phyloP scores from a whole-genome alignment of 352 stramenopile genomes.

The Globisporangium okanoganense region DNA sequence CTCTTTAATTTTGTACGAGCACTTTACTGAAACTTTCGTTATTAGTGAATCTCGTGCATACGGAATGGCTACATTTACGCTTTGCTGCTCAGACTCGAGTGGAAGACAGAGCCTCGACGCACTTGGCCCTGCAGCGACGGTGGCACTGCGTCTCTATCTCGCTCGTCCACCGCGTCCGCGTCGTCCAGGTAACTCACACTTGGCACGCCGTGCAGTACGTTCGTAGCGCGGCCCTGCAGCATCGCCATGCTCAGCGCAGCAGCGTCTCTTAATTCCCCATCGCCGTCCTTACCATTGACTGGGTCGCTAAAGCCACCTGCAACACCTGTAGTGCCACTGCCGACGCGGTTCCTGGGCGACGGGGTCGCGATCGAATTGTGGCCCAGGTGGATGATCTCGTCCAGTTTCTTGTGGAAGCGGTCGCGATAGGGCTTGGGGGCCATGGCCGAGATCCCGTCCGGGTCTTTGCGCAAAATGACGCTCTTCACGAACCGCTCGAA shows the following conservation, averaged over 20 bases:
- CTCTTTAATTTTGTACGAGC: too few species aligned
- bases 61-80: too few species aligned
- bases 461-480: slow-evolving; percentile 57
- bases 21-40: too few species aligned
- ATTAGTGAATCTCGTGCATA: too few species aligned
- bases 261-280: slow-evolving; percentile 73
- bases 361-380: slow-evolving; percentile 36
- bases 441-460: slow-evolving; percentile 75
- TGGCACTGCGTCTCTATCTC: not conserved
- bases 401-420: slow-evolving; percentile 67
- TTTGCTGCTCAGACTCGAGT: not conserved
- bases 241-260: slow-evolving; percentile 83
- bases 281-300: not conserved
- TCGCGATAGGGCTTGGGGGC: slow-evolving; percentile 57
- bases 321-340: not conserved
- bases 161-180: not conserved
- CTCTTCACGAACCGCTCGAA: slow-evolving; percentile 77
- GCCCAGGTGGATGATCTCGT: slow-evolving; percentile 71
- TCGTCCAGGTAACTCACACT: slow-evolving; percentile 1
- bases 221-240: slow-evolving; percentile 25
- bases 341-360: slow-evolving; percentile 1
- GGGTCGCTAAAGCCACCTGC: not conserved
- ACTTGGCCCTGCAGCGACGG: slow-evolving; percentile 4
- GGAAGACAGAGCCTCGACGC: slow-evolving; percentile 4
- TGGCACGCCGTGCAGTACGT: slow-evolving; percentile 5